These are phyloP conservation scores for Candida glucosophila DNA, from an alignment of 1,139 yeast species.

Conservation along the genomic window DNA sequence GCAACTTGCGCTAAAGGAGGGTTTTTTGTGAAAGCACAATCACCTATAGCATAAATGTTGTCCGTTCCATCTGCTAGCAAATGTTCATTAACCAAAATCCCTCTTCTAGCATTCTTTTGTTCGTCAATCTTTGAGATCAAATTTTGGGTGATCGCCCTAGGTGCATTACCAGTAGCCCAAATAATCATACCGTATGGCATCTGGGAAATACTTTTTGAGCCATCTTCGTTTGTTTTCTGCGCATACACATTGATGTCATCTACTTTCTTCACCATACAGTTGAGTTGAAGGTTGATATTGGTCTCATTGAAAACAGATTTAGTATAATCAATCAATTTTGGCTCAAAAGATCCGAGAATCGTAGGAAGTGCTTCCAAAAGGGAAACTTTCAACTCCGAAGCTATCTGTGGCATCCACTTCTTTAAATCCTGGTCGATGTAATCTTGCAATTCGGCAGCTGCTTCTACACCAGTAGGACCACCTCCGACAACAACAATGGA, in stretches of 20 bases:
- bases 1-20: conserved; percentile 99
- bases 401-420: conserved; percentile 84
- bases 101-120: conserved; percentile 85
- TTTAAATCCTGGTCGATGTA: conserved; percentile 84
- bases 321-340: conserved; percentile 77
- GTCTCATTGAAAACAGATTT: conserved; percentile 74
- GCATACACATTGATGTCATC: conserved; percentile 62
- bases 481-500: conserved; percentile 90
- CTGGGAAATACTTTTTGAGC: conserved; percentile 46
- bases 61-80: conserved; percentile 77
- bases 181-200: conserved; percentile 84
- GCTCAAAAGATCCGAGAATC: conserved; percentile 81
- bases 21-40: conserved; percentile 82
- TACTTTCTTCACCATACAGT: conserved; percentile 85
- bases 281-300: conserved; percentile 67
- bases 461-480: conserved; percentile 96
- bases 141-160: conserved; percentile 65
- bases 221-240: conserved; percentile 57
- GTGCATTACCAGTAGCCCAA: conserved; percentile 98
- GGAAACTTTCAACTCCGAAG: conserved; percentile 72
- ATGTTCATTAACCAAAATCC: conserved; percentile 75
- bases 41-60: conserved; percentile 86
- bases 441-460: conserved; percentile 92
- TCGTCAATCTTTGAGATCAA: conserved; percentile 65
- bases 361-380: conserved; percentile 89